Conservation (phyloP, 306 rosid species). For the Cicer chorassanicum region DNA sequence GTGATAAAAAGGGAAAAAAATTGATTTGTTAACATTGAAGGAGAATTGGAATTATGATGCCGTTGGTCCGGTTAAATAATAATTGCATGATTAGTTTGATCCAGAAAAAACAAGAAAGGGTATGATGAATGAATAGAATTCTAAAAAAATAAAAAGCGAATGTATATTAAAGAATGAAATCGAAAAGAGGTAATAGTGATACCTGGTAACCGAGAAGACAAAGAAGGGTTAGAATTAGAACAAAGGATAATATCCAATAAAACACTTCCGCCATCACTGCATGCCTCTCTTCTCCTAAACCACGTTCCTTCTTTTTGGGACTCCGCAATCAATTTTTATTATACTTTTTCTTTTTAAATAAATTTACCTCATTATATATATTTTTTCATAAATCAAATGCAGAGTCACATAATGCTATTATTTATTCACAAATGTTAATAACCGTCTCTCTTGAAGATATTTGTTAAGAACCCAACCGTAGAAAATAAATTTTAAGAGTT, state of each 20-base stretch:
- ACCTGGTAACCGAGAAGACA: conserved; percentile 78
- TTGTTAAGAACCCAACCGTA: too few species aligned
- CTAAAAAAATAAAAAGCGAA: neutral
- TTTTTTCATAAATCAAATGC: too few species aligned
- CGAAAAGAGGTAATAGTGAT: neutral
- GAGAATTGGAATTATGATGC: neutral
- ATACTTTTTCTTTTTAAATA: neutral
- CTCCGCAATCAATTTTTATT: too few species aligned
- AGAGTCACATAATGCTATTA: too few species aligned
- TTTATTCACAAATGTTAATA: too few species aligned
- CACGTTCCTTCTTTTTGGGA: conserved; percentile 3
- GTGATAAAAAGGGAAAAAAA: neutral
- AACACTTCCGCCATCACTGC: conserved; percentile 61
- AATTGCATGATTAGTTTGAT: neutral
- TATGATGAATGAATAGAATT: neutral
- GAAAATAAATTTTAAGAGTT: too few species aligned
- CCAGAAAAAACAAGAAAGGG: neutral
- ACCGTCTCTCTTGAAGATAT: too few species aligned
- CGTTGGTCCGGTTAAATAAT: neutral
- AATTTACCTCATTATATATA: too few species aligned
- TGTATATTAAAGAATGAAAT: neutral
- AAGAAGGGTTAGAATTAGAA: conserved; percentile 60
- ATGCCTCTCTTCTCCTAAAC: conserved; percentile 16
- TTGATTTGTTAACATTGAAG: neutral
- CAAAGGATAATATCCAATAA: conserved; percentile 69